These are phyloP conservation scores for Murraya koenigii DNA, from an alignment of 345 rosid genomes.

Conservation along the genomic window DNA sequence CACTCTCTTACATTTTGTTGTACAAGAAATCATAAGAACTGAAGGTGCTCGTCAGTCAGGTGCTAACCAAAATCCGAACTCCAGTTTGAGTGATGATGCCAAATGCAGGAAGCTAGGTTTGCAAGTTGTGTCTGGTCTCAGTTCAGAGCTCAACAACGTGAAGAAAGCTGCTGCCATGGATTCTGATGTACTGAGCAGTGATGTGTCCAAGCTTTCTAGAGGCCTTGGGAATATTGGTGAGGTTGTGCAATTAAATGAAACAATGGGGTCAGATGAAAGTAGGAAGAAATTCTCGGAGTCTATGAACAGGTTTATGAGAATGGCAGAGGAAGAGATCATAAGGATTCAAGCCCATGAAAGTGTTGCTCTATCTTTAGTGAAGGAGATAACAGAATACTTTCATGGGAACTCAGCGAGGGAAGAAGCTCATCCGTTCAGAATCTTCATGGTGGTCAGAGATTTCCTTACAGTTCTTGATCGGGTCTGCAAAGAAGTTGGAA, in stretches of 20 bases:
- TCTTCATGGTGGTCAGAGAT: slow-evolving; percentile 96
- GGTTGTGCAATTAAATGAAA: slow-evolving; percentile 45
- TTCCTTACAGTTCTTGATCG: slow-evolving; percentile 79
- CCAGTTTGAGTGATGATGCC: slow-evolving; percentile 52
- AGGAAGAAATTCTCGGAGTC: slow-evolving; percentile 61
- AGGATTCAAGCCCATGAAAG: slow-evolving; percentile 94
- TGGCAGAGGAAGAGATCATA: slow-evolving; percentile 73
- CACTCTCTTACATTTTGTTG: slow-evolving; percentile 94
- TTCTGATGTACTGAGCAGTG: slow-evolving; percentile 79
- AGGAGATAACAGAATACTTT: slow-evolving; percentile 97
- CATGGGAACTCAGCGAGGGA: slow-evolving; percentile 99
- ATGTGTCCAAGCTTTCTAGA: slow-evolving; percentile 76
- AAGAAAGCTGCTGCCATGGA: slow-evolving; percentile 99
- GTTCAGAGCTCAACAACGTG: slow-evolving; percentile 73
- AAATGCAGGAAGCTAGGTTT: slow-evolving; percentile 87
- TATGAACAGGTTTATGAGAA: slow-evolving; percentile 62
- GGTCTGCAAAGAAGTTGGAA: slow-evolving; percentile 94
- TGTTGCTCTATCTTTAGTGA: slow-evolving; percentile 76
- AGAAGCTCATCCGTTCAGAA: slow-evolving; percentile 98
- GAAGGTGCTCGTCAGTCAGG: slow-evolving; percentile 88
- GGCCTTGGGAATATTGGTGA: slow-evolving; percentile 59
- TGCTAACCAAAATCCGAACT: slow-evolving; percentile 30
- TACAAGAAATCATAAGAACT: slow-evolving; percentile 88
- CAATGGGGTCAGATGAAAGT: slow-evolving; percentile 36
- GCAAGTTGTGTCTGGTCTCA: slow-evolving; percentile 84